A percentile compares a stretch with the other conserved stretches of the same genome.
These are phyloP conservation scores for Iris macrosiphon DNA, from an alignment of 106 monocot species.

Conservation along the genomic window DNA sequence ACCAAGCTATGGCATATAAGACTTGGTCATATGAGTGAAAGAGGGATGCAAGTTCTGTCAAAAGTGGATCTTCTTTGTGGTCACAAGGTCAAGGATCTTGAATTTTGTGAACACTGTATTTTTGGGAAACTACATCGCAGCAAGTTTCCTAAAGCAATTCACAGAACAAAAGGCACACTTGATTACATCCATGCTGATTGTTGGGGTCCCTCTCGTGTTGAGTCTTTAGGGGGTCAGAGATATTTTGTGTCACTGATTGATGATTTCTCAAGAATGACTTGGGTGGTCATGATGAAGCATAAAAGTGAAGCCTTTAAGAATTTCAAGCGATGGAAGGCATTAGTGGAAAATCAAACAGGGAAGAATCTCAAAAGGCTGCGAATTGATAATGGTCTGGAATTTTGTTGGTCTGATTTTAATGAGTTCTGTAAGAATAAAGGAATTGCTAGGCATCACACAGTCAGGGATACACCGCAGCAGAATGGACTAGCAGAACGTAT, in stretches of 20 bases:
- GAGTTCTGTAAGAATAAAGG: constrained; percentile 2
- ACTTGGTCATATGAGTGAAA: too few species aligned
- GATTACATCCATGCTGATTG: not conserved
- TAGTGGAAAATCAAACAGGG: constrained; percentile 11
- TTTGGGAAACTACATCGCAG: not conserved
- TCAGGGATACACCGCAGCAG: constrained; percentile 7
- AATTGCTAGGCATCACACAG: constrained; percentile 7
- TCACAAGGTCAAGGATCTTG: not conserved
- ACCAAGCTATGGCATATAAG: not conserved
- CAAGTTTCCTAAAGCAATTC: not conserved
- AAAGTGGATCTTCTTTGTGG: not conserved
- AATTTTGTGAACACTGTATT: not conserved
- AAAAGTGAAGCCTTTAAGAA: constrained; percentile 17
- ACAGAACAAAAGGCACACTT: not conserved
- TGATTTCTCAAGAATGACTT: not conserved
- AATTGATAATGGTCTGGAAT: constrained; percentile 26
- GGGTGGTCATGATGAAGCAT: constrained; percentile 1
- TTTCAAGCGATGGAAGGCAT: constrained; percentile 14
- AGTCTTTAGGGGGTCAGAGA: not conserved
- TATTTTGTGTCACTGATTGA: not conserved
- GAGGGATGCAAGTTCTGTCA: not conserved
- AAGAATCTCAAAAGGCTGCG: constrained; percentile 10
- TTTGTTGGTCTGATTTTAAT: constrained; percentile 14
- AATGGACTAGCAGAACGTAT: constrained; percentile 22
- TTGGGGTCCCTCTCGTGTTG: not conserved